Percentiles rank a stretch among this genome's conserved stretches.
Evolutionary conservation across 2,329 filamentous ascomycete genomes (phyloP).

Genomic region (Juglanconis oblonga): DNA sequence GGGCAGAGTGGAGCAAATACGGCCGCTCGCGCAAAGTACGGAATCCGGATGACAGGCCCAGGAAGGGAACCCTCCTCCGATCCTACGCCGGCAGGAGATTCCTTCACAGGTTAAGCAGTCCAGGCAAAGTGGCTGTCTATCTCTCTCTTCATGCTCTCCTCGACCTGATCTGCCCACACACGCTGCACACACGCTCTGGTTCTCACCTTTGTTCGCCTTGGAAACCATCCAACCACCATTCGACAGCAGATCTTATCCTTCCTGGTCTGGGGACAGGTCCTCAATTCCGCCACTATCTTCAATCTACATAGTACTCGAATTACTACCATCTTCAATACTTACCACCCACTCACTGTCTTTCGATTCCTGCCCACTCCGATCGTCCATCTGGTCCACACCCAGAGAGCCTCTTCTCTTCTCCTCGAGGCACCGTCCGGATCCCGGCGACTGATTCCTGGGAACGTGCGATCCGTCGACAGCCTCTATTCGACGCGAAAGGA

Average conservation of each 20-base stretch:
- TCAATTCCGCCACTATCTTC: slow-evolving; percentile 10
- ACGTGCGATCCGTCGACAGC: too few relatives aligned
- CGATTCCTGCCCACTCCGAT: neutral
- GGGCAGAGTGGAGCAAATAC: slow-evolving; percentile 12
- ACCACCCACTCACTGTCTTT: neutral
- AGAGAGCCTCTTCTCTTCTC: too few relatives aligned
- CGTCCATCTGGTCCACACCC: too few relatives aligned
- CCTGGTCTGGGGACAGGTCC: slow-evolving; percentile 19
- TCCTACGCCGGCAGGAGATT: slow-evolving; percentile 2
- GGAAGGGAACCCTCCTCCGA: slow-evolving; percentile 9
- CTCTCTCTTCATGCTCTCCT: neutral
- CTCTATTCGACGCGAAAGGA: neutral
- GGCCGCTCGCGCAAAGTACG: slow-evolving; percentile 9
- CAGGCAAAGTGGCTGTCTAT: neutral
- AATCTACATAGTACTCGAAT: neutral
- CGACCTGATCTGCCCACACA: slow-evolving; percentile 3
- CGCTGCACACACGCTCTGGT: neutral
- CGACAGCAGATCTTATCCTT: slow-evolving; percentile 18
- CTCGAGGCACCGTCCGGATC: too few relatives aligned
- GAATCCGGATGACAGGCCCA: neutral
- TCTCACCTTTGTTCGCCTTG: slow-evolving; percentile 1
- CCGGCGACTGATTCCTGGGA: too few relatives aligned
- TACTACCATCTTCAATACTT: neutral
- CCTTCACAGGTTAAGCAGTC: neutral
- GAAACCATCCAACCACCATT: slow-evolving; percentile 7